Base-by-base conservation (phyloP, 2,329 filamentous ascomycete species). In the Pseudonectria buxi region DNA sequence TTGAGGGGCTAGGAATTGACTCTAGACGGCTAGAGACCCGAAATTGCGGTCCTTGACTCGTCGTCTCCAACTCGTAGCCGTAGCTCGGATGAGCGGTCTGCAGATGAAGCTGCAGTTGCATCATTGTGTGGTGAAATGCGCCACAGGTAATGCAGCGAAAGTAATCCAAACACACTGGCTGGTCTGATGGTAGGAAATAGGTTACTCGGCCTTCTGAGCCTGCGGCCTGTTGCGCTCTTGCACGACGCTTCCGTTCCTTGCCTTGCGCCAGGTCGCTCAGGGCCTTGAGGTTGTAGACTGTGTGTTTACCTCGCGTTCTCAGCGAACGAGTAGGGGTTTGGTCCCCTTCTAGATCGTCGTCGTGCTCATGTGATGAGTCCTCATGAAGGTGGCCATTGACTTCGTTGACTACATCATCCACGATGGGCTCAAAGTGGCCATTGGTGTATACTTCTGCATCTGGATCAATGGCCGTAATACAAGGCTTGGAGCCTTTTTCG, bases 281-380 rank as follows among this genome's bases (percentile, higher is more conserved):
- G 10, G 70, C 61, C 50, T 77, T 79, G 26, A 80, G 55, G 44
- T 81, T 81, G 50, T 81, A 81, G 14, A 67, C 65, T 40, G 71
- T 70, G 37, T 66, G 68, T 28, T 61, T 61, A 13, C 57, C 64
- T 34, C 74, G 65, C 12, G 61, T 57, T 28, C 74, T 65, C 13
- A 75, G 55, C 2, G 69, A 68, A 39, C 73, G 66, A 35, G 64
- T 72, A 0, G 72, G 72, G 3, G 72, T 76, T 11, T 63, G 58
- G 13, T 72, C 69, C 16, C 67, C 67, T 14, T 69, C 64, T 6
- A 50, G 43, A 7, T 66, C 64, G 25, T 71, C 70, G 18, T 69
- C 68, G 6, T 62, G 58, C 12, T 70, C 64, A 25, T 65, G 60
- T 3, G 56, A 50, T 4, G 51, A 50, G 12, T 55, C 55, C 10